A percentile compares a stretch with the other conserved stretches of the same genome.
Evolutionary conservation across 257 asterid genomes (phyloP).

Genomic region (Craterostigma plantagineum): DNA sequence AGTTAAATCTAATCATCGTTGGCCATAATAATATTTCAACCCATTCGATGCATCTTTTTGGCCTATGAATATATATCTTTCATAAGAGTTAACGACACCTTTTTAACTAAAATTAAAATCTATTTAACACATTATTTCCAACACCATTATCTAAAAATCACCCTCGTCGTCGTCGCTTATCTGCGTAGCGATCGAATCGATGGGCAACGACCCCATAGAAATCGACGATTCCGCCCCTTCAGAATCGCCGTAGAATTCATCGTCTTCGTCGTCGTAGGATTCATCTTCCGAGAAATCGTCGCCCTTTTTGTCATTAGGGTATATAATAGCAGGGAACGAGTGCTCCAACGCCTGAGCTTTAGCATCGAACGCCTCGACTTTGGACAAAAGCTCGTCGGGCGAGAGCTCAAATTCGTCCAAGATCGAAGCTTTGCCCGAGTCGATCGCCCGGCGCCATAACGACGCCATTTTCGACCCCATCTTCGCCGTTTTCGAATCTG

Average conservation of each 20-base stretch:
- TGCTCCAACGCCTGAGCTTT: constrained; percentile 46
- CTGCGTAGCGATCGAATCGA: constrained; percentile 38
- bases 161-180: constrained; percentile 27
- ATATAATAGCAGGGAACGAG: constrained; percentile 52
- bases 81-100: too few species aligned
- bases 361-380: constrained; percentile 65
- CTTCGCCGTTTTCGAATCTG: constrained; percentile 15
- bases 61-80: too few species aligned
- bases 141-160: constrained; percentile 9
- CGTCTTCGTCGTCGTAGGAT: constrained; percentile 11
- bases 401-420: constrained; percentile 33
- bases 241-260: constrained; percentile 19
- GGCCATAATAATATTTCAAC: too few species aligned
- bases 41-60: too few species aligned
- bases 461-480: constrained; percentile 66
- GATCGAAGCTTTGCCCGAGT: constrained; percentile 57
- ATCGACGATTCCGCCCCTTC: constrained; percentile 24
- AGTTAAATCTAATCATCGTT: too few species aligned
- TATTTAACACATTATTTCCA: too few species aligned
- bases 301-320: constrained; percentile 10
- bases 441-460: constrained; percentile 57
- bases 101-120: too few species aligned
- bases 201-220: constrained; percentile 65
- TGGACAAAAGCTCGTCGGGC: constrained; percentile 59
- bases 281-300: constrained; percentile 15